A percentile compares a stretch with the other conserved stretches of the same genome.
These are phyloP conservation scores for Pseudozyma thailandica DNA, from an alignment of 1,284 basidiomycete genomes.

Conservation along the genomic window DNA sequence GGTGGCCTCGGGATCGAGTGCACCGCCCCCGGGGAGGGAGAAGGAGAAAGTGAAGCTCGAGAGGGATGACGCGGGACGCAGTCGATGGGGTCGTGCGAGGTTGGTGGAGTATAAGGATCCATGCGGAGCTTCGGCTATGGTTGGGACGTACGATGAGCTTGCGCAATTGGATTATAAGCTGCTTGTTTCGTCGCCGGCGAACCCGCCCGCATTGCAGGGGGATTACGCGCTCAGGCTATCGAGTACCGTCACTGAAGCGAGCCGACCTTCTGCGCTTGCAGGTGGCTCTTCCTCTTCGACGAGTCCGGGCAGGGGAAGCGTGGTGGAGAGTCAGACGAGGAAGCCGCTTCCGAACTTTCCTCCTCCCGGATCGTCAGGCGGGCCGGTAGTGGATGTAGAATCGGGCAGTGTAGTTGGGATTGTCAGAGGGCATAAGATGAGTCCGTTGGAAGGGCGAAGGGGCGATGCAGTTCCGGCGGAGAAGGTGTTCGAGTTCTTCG, in stretches of 20 bases:
- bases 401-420: conserved; percentile 77
- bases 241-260: conserved; percentile 19
- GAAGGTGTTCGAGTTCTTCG: conserved; percentile 73
- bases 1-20: background rate
- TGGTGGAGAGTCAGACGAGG: conserved; percentile 25
- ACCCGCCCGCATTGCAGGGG: conserved; percentile 48
- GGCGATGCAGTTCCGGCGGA: conserved; percentile 80
- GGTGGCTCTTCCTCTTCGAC: background rate
- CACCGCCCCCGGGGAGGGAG: conserved; percentile 41
- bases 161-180: conserved; percentile 71
- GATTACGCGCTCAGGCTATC: conserved; percentile 32
- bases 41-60: conserved; percentile 47
- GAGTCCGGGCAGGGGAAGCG: background rate
- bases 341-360: conserved; percentile 70
- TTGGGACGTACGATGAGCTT: conserved; percentile 77
- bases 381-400: conserved; percentile 76
- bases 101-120: conserved; percentile 64
- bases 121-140: conserved; percentile 53
- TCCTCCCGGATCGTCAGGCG: conserved; percentile 77
- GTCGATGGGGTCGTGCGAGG: conserved; percentile 61
- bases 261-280: background rate
- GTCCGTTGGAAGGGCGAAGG: conserved; percentile 72
- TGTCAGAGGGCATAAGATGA: conserved; percentile 75
- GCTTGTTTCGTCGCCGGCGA: conserved; percentile 44
- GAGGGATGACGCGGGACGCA: conserved; percentile 49